Percentiles rank a stretch among this genome's conserved stretches.
These are phyloP conservation scores for Tetramitus jugosus DNA, from an alignment of 208 protist genomes.

Conservation along the genomic window DNA sequence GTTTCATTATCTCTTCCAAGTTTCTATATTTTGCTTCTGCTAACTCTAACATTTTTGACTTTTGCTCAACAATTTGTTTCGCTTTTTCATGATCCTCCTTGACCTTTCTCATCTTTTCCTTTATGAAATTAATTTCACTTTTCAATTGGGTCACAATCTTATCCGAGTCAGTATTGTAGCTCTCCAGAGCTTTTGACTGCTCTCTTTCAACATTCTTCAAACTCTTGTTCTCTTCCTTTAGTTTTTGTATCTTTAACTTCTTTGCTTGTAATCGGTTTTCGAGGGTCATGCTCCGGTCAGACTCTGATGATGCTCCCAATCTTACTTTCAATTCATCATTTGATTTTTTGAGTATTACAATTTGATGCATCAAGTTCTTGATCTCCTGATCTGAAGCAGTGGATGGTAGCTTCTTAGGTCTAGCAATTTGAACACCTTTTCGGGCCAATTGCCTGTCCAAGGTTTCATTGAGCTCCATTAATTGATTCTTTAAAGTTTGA, in stretches of 20 bases:
- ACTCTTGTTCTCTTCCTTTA: neutral
- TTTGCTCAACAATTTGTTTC: neutral
- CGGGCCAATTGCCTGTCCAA: neutral
- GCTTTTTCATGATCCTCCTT: neutral
- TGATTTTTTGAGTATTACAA: slow-evolving; percentile 3
- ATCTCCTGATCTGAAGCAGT: neutral
- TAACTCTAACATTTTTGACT: neutral
- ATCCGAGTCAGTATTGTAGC: neutral
- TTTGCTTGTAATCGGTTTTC: neutral
- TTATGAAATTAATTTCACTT: neutral
- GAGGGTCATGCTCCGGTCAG: neutral
- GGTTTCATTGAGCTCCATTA: neutral
- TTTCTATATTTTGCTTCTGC: neutral
- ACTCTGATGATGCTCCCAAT: neutral
- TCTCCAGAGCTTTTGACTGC: slow-evolving; percentile 2
- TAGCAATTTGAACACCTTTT: neutral
- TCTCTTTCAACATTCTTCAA: neutral
- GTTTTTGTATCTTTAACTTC: neutral
- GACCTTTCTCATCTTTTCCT: neutral
- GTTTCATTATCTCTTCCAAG: neutral
- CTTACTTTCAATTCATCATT: neutral
- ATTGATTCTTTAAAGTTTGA: neutral
- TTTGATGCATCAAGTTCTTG: neutral
- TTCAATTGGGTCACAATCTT: neutral
- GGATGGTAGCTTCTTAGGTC: neutral